These are phyloP conservation scores for Alternaria sp. DNA, from an alignment of 2,329 filamentous ascomycete species.

Conservation along the genomic window DNA sequence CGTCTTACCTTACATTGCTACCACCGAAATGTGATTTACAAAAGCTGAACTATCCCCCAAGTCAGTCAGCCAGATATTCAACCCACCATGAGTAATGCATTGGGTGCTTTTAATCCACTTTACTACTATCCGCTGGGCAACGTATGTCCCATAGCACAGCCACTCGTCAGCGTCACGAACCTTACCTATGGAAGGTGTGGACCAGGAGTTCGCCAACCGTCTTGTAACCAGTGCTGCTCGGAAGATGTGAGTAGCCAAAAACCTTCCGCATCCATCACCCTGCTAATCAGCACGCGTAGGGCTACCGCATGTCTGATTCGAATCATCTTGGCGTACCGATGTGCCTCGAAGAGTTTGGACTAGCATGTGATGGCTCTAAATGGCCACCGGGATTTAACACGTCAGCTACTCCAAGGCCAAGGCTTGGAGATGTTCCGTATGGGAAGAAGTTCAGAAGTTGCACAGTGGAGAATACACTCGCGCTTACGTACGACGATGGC, in stretches of 20 bases:
- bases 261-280: not conserved
- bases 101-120: not conserved
- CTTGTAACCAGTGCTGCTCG: not conserved
- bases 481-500: constrained; percentile 64
- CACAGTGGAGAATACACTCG: constrained; percentile 48
- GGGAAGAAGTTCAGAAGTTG: constrained; percentile 25
- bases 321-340: not conserved
- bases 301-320: constrained; percentile 1
- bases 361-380: constrained; percentile 4
- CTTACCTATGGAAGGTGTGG: constrained; percentile 7
- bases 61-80: not conserved
- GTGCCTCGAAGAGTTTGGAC: constrained; percentile 5
- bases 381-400: constrained; percentile 5
- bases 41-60: not conserved
- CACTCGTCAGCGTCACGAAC: not conserved
- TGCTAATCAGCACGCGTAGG: not conserved
- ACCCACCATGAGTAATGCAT: not conserved
- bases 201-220: not conserved
- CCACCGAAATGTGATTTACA: not conserved
- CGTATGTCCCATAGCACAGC: not conserved
- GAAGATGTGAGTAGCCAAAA: not conserved
- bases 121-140: constrained; percentile 2
- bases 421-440: not conserved
- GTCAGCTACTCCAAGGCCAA: not conserved
- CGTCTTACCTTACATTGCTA: not conserved